phyloP scores from a whole-genome alignment of 192 early-diverging fungal species.

The Chytriomyces hyalinus region DNA sequence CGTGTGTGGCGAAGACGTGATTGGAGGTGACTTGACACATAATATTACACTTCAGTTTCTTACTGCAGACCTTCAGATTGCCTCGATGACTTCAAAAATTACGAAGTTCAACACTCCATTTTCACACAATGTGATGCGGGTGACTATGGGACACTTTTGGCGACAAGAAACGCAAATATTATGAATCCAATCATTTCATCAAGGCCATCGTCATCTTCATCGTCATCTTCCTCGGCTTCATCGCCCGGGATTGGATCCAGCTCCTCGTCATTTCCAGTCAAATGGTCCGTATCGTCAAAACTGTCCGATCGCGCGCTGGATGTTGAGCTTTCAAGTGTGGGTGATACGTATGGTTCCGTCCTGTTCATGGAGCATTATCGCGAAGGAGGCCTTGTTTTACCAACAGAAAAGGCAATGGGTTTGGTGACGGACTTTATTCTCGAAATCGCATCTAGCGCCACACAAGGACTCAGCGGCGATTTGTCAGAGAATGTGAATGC shows the following conservation, averaged over 20 bases:
- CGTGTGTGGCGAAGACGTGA: constrained; percentile 36
- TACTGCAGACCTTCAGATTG: constrained; percentile 38
- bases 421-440: constrained; percentile 47
- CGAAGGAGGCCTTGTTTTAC: constrained; percentile 67
- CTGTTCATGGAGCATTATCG: constrained; percentile 60
- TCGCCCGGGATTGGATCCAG: constrained; percentile 3
- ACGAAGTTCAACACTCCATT: constrained; percentile 49
- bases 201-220: neutral
- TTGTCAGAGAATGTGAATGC: neutral
- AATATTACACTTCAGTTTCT: constrained; percentile 25
- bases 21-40: constrained; percentile 25
- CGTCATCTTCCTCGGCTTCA: constrained; percentile 29
- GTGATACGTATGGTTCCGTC: constrained; percentile 33
- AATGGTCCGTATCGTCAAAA: constrained; percentile 27
- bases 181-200: neutral
- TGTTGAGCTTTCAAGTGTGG: constrained; percentile 46
- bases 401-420: constrained; percentile 60
- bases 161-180: neutral
- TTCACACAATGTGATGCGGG: constrained; percentile 56
- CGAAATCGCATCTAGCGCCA: constrained; percentile 28
- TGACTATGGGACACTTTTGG: constrained; percentile 46
- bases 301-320: constrained; percentile 30
- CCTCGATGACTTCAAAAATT: constrained; percentile 55
- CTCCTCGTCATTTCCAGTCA: constrained; percentile 22
- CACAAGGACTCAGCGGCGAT: neutral